Evolutionary conservation across 306 rosid species (phyloP), one percentile per base, ranked within the genome.

Genomic region (Medicago lupulina): DNA sequence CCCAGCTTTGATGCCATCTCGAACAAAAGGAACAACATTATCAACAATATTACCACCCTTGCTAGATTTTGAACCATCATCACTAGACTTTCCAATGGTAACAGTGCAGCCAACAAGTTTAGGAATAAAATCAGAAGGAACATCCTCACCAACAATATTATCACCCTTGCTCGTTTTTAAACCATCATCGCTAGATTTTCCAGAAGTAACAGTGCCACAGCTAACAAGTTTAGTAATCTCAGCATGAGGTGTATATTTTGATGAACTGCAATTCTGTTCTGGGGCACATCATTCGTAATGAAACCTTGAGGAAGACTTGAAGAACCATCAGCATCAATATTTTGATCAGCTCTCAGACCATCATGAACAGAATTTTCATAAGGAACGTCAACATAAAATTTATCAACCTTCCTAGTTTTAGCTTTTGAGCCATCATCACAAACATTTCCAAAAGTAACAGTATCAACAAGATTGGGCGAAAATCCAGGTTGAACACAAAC

Each of bases 401-500:
- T 7, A 61, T 38, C 46, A 50, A 12, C 41, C 65, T 78, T 21
- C n/a, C 51, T 46, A 46, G 51, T 46, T 46, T 46, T 46, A 3
- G 51, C 2, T 46, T 46, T 46, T 46, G 51, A 46, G 14, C 51
- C 51, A 46, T 46, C 51, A 46, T 46, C 16, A 46, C 51, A 46
- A 46, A 46, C 5, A 9, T 44, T 44, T 44, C 6, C n/a, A 44
- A 12, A 3, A 11, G 0, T 11, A 44, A 44, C n/a, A 44, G n/a
- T 10, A 5, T 44, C 50, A 44, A 44, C 50, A 12, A 44, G n/a
- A 44, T 0, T 44, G n/a, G 73, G 79, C 64, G 58, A 31, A 81
- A 70, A 77, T 44, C n/a, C 50, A 44, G n/a, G 50, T 44, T 1
- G 50, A 44, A 44, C 50, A 74, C 66, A 70, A 70, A 53, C 68